Conservation (phyloP, 257 asterid genomes). For the Phtheirospermum japonicum region DNA sequence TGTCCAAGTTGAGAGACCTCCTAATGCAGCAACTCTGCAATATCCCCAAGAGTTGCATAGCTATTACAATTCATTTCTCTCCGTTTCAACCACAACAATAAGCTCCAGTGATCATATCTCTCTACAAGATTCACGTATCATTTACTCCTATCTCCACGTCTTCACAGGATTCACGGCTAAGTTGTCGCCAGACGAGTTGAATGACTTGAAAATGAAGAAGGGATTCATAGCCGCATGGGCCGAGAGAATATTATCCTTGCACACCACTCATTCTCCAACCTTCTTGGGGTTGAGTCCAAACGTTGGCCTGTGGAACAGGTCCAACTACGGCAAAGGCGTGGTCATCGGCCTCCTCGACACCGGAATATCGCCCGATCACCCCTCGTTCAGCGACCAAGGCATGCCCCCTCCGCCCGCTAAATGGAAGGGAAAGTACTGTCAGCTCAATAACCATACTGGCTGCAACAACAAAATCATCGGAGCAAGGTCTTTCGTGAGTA, state of each 20-base stretch:
- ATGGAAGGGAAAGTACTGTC: slow-evolving; percentile 45
- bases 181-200: background rate
- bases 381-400: slow-evolving; percentile 32
- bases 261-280: slow-evolving; percentile 46
- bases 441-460: background rate
- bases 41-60: background rate
- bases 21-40: too few species aligned
- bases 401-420: slow-evolving; percentile 45
- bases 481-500: background rate
- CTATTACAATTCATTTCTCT: background rate
- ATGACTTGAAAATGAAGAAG: background rate
- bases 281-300: slow-evolving; percentile 36
- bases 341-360: slow-evolving; percentile 45
- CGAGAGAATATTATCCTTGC: slow-evolving; percentile 29
- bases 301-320: background rate
- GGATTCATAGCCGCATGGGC: slow-evolving; percentile 35
- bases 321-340: slow-evolving; percentile 42
- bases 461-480: slow-evolving; percentile 1
- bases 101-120: background rate
- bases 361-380: slow-evolving; percentile 40
- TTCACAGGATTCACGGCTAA: background rate
- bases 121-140: too few species aligned
- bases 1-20: too few species aligned
- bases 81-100: background rate
- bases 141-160: background rate